A percentile compares a stretch with the other conserved stretches of the same genome.
Conservation (phyloP, 805 yeast genomes). For the Spathaspora gorwiae region DNA sequence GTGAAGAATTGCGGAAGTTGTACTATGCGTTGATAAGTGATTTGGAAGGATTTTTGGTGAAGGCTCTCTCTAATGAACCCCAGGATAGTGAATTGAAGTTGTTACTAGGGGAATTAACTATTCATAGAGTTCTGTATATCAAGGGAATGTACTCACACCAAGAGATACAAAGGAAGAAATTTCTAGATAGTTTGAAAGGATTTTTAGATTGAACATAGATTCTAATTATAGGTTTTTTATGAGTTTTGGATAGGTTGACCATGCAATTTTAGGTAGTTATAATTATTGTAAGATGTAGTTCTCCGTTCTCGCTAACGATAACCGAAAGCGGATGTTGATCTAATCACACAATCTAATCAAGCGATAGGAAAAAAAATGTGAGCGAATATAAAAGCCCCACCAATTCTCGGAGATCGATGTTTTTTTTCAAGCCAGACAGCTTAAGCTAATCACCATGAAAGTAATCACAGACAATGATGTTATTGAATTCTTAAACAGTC, state of each 20-base stretch:
- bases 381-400: too few relatives aligned
- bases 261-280: too few relatives aligned
- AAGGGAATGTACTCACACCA: not conserved
- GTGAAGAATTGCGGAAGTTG: slow-evolving; percentile 29
- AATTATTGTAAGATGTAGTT: too few relatives aligned
- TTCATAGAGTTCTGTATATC: slow-evolving; percentile 1
- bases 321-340: too few relatives aligned
- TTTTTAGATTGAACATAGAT: not conserved
- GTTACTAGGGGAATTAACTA: not conserved
- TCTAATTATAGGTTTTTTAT: too few relatives aligned
- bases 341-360: too few relatives aligned
- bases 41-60: slow-evolving; percentile 7
- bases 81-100: not conserved
- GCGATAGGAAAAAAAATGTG: too few relatives aligned
- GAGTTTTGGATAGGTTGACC: too few relatives aligned
- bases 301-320: too few relatives aligned
- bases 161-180: not conserved
- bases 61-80: not conserved
- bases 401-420: too few relatives aligned
- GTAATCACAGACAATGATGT: slow-evolving; percentile 28
- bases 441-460: slow-evolving; percentile 16
- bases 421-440: not conserved
- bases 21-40: slow-evolving; percentile 12
- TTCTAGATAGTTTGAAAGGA: not conserved
- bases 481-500: slow-evolving; percentile 20